Percentiles rank a stretch among this genome's conserved stretches.
These are phyloP conservation scores for Ascochyta rabiei DNA, from an alignment of 2,329 filamentous ascomycete genomes.

Conservation along the genomic window DNA sequence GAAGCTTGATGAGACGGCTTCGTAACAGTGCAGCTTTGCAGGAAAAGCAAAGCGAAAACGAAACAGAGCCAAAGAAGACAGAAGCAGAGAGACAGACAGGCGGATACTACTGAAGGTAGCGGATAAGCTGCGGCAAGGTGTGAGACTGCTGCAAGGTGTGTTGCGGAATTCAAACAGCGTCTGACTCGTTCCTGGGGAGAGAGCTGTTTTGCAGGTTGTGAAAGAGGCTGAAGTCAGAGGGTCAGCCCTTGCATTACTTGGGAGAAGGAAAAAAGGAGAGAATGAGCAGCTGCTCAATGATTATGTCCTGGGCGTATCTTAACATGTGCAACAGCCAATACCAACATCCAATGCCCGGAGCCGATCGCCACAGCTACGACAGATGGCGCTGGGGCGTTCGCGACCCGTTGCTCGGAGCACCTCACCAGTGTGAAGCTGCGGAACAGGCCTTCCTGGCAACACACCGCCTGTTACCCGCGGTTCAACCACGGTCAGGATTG, in stretches of 20 bases:
- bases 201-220: constrained; percentile 24
- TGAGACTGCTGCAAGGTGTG: constrained; percentile 36
- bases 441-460: constrained; percentile 34
- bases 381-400: constrained; percentile 27
- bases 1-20: constrained; percentile 42
- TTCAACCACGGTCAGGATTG: constrained; percentile 17
- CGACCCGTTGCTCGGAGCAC: constrained; percentile 17
- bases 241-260: constrained; percentile 45
- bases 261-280: constrained; percentile 40
- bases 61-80: constrained; percentile 33
- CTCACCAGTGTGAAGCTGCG: constrained; percentile 36
- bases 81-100: constrained; percentile 42
- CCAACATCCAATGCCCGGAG: constrained; percentile 29
- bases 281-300: constrained; percentile 25
- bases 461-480: constrained; percentile 37
- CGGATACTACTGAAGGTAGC: constrained; percentile 37
- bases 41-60: constrained; percentile 42
- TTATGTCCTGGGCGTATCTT: constrained; percentile 34
- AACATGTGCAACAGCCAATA: constrained; percentile 32
- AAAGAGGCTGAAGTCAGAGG: constrained; percentile 31
- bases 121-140: constrained; percentile 22
- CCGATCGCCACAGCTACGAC: constrained; percentile 36
- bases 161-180: constrained; percentile 41
- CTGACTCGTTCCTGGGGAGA: constrained; percentile 36
- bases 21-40: constrained; percentile 38